Base-by-base conservation (phyloP, 2,329 filamentous ascomycete genomes). In the Aureobasidium musti region DNA sequence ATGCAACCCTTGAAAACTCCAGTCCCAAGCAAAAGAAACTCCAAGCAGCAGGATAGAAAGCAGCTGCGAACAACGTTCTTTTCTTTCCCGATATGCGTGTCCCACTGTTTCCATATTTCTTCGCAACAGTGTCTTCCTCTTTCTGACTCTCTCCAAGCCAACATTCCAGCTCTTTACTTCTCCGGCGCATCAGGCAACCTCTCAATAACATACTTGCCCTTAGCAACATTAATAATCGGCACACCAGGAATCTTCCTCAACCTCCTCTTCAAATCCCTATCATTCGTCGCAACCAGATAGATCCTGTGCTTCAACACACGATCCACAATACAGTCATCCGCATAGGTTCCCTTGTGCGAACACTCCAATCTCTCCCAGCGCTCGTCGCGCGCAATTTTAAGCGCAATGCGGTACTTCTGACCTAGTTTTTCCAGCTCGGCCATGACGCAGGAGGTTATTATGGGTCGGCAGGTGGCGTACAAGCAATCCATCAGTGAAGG, bases 141-240 rank as follows among this genome's bases (percentile, higher is more conserved):
- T n/a, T n/a, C n/a, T 35, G 33, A 2, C 33, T 35, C 33, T 35
- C 33, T 11, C 10, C 10, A 10, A 10, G 10, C 33, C 6, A 35
- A 35, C 13, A 10, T 35, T 47, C 23, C 19, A 21, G n/a, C 33
- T 30, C 37, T 19, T 35, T 60, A 85, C 66, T 83, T 86, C 71
- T 92, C 89, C 39, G 91, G 91, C 43, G 91, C 91, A 78, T 92
- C 91, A 5, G 93, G 93, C 69, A 97, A 79, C 73, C 93, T 87
- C 83, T 98, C 95, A 74, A 99, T 95, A 56, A 94, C 89, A 79
- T 97, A 98, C 79, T 97, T 97, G 53, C 91, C 92, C 74, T 91
- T 86, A 6, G 90, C 91, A 33, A 95, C 91, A 74, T 88, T 92
- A 83, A 97, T 84, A 72, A 91, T 87, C 30, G 89, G 89, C 67